Evolutionary conservation across 805 yeast genomes (phyloP).

Genomic region (Candida nanaspora): DNA sequence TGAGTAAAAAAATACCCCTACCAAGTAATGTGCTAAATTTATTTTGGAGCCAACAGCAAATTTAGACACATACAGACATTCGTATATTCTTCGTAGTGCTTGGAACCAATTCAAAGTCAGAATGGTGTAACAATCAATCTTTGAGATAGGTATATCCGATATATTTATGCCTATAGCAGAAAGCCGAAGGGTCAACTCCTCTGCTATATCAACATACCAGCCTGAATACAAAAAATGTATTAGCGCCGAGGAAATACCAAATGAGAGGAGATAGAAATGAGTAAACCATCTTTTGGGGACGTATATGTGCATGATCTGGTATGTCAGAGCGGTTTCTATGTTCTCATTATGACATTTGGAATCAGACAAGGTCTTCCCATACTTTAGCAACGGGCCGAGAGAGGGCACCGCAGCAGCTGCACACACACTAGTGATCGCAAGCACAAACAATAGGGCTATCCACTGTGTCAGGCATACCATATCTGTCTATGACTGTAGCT

Average conservation of each 20-base stretch:
- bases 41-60: conserved; percentile 44
- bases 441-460: not conserved
- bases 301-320: conserved; percentile 15
- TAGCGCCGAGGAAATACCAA: conserved; percentile 14
- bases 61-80: conserved; percentile 42
- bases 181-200: no score
- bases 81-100: conserved; percentile 46
- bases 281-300: conserved; percentile 59
- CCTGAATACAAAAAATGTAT: not conserved
- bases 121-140: conserved; percentile 2
- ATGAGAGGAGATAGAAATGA: conserved; percentile 44
- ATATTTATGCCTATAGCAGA: conserved; percentile 4
- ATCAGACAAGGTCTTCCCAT: conserved; percentile 34
- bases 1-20: conserved; percentile 55
- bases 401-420: conserved; percentile 24
- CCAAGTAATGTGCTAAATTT: conserved; percentile 59
- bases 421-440: conserved; percentile 17
- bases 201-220: not conserved
- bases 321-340: no score
- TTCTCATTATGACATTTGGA: no score
- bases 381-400: conserved; percentile 31
- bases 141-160: not conserved
- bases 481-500: no score
- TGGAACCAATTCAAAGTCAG: conserved; percentile 36
- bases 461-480: not conserved